phyloP scores from a whole-genome alignment of 2,329 filamentous ascomycete genomes.

The Zymoseptoria crescenta region DNA sequence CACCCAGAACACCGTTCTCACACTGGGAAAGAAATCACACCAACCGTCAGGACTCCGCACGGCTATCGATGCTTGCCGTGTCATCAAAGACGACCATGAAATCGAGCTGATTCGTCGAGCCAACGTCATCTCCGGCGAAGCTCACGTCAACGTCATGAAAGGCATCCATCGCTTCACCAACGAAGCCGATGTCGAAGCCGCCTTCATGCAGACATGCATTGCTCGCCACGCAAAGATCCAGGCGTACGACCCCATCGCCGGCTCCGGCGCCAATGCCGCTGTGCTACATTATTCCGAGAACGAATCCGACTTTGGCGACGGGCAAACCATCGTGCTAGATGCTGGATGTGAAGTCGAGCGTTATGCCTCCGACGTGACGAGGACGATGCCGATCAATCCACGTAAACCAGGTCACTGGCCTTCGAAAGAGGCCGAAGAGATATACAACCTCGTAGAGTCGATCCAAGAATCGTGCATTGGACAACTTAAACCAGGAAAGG shows the following conservation, averaged over 20 bases:
- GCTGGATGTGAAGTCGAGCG: slow-evolving; percentile 77
- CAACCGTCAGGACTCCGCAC: slow-evolving; percentile 43
- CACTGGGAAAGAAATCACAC: not conserved
- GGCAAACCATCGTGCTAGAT: slow-evolving; percentile 73
- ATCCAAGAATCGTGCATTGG: slow-evolving; percentile 77
- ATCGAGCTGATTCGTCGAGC: slow-evolving; percentile 73
- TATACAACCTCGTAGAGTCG: slow-evolving; percentile 71
- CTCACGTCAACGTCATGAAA: slow-evolving; percentile 65
- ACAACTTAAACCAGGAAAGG: slow-evolving; percentile 63
- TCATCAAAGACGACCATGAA: slow-evolving; percentile 81
- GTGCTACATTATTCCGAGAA: slow-evolving; percentile 84
- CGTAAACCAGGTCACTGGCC: slow-evolving; percentile 50
- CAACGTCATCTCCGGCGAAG: slow-evolving; percentile 68
- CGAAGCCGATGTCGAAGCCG: slow-evolving; percentile 75
- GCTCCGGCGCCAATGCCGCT: slow-evolving; percentile 70
- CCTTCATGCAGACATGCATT: slow-evolving; percentile 66
- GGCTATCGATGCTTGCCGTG: slow-evolving; percentile 72
- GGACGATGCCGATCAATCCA: slow-evolving; percentile 66
- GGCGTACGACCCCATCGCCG: slow-evolving; percentile 84
- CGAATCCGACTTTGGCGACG: slow-evolving; percentile 59
- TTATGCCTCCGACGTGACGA: slow-evolving; percentile 85
- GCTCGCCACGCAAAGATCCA: slow-evolving; percentile 65
- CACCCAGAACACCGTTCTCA: not conserved
- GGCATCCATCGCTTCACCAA: slow-evolving; percentile 57
- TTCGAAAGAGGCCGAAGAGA: slow-evolving; percentile 57